phyloP scores from a whole-genome alignment of 106 monocot species.

The Chionographis japonica region DNA sequence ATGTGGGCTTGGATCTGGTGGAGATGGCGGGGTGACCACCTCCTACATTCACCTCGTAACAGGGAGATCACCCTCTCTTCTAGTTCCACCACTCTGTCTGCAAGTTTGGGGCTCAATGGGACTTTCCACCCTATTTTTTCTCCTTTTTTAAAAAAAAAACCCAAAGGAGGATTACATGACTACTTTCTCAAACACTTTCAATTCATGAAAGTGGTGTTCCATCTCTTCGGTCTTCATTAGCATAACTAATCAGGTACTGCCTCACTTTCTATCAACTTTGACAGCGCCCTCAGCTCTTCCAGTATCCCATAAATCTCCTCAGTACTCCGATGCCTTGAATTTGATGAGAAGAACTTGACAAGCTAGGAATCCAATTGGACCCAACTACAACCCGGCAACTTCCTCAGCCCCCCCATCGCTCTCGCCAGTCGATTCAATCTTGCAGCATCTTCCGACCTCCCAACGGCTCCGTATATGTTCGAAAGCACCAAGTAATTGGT shows the following conservation, averaged over 20 bases:
- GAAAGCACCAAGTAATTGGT: conserved; percentile 32
- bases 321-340: conserved; percentile 25
- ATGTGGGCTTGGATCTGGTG: conserved; percentile 38
- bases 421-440: conserved; percentile 18
- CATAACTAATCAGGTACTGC: too few relatives aligned
- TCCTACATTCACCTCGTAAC: conserved; percentile 22
- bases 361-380: conserved; percentile 30
- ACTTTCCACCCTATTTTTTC: too few relatives aligned
- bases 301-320: conserved; percentile 33
- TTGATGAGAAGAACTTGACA: conserved; percentile 40
- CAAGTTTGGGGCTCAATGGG: neutral
- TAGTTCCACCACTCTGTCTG: too few relatives aligned
- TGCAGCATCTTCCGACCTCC: conserved; percentile 31
- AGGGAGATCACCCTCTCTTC: conserved; percentile 34
- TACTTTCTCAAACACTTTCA: too few relatives aligned
- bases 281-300: conserved; percentile 12
- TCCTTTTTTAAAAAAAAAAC: too few relatives aligned
- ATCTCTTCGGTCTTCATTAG: too few relatives aligned
- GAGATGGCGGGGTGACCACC: conserved; percentile 3
- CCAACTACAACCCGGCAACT: conserved; percentile 35
- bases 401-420: conserved; percentile 5
- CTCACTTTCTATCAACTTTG: neutral
- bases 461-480: conserved; percentile 22
- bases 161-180: too few relatives aligned
- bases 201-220: too few relatives aligned